Evolutionary conservation across 805 yeast genomes (phyloP).

Genomic region (Wickerhamomyces rabaulensis): DNA sequence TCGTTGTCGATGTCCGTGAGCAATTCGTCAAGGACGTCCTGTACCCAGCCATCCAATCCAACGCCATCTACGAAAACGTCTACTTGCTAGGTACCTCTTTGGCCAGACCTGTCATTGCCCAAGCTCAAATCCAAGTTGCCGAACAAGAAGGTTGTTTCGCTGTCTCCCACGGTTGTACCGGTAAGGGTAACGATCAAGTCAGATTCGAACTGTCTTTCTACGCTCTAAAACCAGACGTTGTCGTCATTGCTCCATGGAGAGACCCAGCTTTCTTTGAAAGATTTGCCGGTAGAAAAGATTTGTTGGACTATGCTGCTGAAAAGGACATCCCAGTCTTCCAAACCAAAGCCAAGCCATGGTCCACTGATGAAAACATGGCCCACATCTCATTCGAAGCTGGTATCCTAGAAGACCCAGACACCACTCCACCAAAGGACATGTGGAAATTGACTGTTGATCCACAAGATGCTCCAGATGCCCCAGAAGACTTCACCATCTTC

Average conservation of each 20-base stretch:
- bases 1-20: conserved; percentile 89
- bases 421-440: conserved; percentile 99
- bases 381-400: conserved; percentile 99
- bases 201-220: conserved; percentile 96
- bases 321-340: conserved; percentile 94
- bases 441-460: conserved; percentile 99
- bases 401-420: conserved; percentile 96
- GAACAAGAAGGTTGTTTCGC: conserved; percentile 98
- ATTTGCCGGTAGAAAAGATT: conserved; percentile 97
- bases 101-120: conserved; percentile 98
- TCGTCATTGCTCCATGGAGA: conserved; percentile 99
- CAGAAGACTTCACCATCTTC: conserved; percentile 81
- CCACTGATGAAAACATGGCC: conserved; percentile 98
- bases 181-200: conserved; percentile 99
- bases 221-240: conserved; percentile 95
- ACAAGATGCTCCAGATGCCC: conserved; percentile 85
- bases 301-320: conserved; percentile 87
- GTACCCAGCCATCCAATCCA: conserved; percentile 94
- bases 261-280: conserved; percentile 90
- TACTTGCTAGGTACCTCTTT: conserved; percentile 94
- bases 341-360: conserved; percentile 99
- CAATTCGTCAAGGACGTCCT: conserved; percentile 91
- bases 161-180: conserved; percentile 98
- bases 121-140: conserved; percentile 97
- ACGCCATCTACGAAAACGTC: conserved; percentile 97